Conservation (phyloP, 2,329 filamentous ascomycete species). For the Neospermospora avenae region DNA sequence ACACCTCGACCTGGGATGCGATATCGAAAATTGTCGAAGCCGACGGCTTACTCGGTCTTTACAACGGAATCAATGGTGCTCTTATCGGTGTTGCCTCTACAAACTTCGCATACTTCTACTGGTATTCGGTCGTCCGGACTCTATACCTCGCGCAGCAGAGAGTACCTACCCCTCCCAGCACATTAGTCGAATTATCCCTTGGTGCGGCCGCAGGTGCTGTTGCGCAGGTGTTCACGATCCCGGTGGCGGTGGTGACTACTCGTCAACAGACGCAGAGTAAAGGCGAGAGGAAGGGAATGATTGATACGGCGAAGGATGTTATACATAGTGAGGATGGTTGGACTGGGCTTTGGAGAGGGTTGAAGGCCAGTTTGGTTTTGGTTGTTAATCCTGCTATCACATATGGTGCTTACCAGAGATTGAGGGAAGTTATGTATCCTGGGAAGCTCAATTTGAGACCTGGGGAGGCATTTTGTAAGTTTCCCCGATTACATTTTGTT, state of each 20-base stretch:
- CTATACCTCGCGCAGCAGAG: constrained; percentile 66
- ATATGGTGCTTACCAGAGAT: constrained; percentile 91
- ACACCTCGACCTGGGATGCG: constrained; percentile 83
- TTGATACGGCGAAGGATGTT: constrained; percentile 87
- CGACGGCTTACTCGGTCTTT: constrained; percentile 80
- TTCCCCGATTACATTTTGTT: not conserved
- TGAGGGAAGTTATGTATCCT: constrained; percentile 75
- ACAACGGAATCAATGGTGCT: constrained; percentile 82
- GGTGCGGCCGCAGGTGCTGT: constrained; percentile 86
- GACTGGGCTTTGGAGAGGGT: constrained; percentile 84
- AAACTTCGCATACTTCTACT: constrained; percentile 99
- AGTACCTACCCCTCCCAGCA: constrained; percentile 65
- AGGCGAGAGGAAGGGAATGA: constrained; percentile 76
- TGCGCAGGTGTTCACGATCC: constrained; percentile 94
- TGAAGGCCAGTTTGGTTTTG: constrained; percentile 93
- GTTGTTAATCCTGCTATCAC: constrained; percentile 97
- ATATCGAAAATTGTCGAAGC: constrained; percentile 77
- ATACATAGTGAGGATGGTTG: constrained; percentile 87
- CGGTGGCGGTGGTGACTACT: constrained; percentile 91
- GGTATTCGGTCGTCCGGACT: constrained; percentile 86
- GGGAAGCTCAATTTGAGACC: constrained; percentile 72
- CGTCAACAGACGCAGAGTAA: constrained; percentile 91
- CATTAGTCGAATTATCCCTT: constrained; percentile 75
- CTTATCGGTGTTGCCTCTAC: constrained; percentile 92
- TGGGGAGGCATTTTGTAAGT: constrained; percentile 88